phyloP scores from a whole-genome alignment of 371 early-diverging fungal species.

The Mucor plumbeus region DNA sequence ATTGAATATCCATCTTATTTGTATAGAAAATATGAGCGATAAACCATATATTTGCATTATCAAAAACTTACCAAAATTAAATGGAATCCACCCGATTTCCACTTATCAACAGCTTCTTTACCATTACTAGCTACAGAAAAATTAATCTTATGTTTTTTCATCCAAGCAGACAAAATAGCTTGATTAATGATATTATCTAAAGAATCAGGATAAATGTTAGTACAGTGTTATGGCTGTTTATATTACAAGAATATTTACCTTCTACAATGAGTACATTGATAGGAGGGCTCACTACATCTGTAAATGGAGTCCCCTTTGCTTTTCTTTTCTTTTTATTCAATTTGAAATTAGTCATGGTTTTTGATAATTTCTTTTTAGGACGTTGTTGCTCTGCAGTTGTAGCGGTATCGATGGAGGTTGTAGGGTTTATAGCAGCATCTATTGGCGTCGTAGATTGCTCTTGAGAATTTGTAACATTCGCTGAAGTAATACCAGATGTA shows the following conservation, averaged over 20 bases:
- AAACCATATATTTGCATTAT: not conserved
- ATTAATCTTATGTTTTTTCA: slow-evolving; percentile 68
- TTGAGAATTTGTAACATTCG: not conserved
- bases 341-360: slow-evolving; percentile 21
- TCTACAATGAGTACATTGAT: slow-evolving; percentile 78
- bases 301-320: slow-evolving; percentile 24
- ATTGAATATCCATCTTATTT: slow-evolving; percentile 71
- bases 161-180: slow-evolving; percentile 67
- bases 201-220: not conserved
- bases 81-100: slow-evolving; percentile 68
- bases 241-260: slow-evolving; percentile 41
- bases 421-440: not conserved
- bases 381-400: not conserved
- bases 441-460: not conserved
- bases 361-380: slow-evolving; percentile 12
- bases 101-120: slow-evolving; percentile 71
- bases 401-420: not conserved
- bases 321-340: slow-evolving; percentile 27
- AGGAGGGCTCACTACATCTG: slow-evolving; percentile 48
- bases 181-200: slow-evolving; percentile 75
- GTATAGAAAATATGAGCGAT: no score
- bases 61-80: slow-evolving; percentile 59
- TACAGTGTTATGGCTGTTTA: not conserved
- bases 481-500: not conserved
- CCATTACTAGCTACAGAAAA: slow-evolving; percentile 72